Evolutionary conservation across 2,329 filamentous ascomycete species (phyloP), one percentile per base, ranked within the genome.

Genomic region (Colletotrichum musicola): DNA sequence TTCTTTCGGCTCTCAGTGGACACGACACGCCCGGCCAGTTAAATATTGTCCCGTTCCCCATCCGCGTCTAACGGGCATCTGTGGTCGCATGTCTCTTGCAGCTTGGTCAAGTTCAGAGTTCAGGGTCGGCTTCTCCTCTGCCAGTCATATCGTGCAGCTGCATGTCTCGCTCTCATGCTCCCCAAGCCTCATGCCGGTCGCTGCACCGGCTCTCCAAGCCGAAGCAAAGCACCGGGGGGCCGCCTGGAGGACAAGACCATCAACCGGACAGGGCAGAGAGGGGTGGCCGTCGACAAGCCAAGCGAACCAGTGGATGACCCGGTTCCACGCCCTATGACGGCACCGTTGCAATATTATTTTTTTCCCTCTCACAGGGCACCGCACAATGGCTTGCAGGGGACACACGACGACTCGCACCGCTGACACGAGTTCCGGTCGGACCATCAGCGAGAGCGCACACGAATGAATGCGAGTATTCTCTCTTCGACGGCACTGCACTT

Each of bases 91-190:
- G 63, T 55, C 22, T 50, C 42, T 54, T 65, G 66, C 35, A 55
- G 66, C 55, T n/a, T 51, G 44, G 50, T 38, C 18, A 46, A 56
- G 42, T 47, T 27, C 50, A 35, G 62, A 55, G 55, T 51, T 50
- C 62, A 56, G 55, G 66, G 50, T 60, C 66, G 38, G 55, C 55
- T 50, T 30, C 22, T 51, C 18, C 22, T 35, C 44, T 66, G 50
- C 62, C 66, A 68, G 55, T 68, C 62, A 60, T 38, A 53, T 47
- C 50, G 22, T 68, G 55, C 62, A 57, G 54, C 49, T 68, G 62
- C 62, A 61, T 61, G 66, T 68, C 50, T 56, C 62, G 62, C 42
- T 38, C 44, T 57, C 50, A 64, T 68, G 55, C 62, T 56, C 50
- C 50, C 50, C 59, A 62, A 54, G 49, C 49, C 62, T 61, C 62